Base-by-base conservation (phyloP, 108 stramenopile species). In the Nitzschia putrida region DNA sequence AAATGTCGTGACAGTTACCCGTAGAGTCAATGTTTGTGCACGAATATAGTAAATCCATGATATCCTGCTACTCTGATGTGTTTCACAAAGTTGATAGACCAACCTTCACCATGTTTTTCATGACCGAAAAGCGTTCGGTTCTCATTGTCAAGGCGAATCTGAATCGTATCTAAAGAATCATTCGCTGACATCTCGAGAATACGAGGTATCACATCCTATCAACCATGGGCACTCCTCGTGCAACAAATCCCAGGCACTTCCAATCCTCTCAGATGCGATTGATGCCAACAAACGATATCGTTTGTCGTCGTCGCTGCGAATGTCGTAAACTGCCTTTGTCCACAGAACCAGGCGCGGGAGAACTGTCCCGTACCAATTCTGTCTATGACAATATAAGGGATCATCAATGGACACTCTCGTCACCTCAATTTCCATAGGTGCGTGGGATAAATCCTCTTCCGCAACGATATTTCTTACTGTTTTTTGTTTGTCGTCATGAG, bases 281-380 rank as follows among this genome's bases (percentile, higher is more conserved):
- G 83, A 72, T 51, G 61, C 56, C 25, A 93, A 64, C 66, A 90
- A 60, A 7, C 72, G 80, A 66, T 89, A 90, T 37, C 92, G 64
- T 47, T 85, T 87, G 20, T 68, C 74, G 63, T 93, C 92, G 52
- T 80, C 78, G 18, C 40, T 55, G 37, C 92, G 69, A 11, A 93
- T 73, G 11, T 42, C 61, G 61, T 93, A 93, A 13, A 90, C 87
- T 0, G 85, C 84, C 56, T 90, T 81, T 0, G 84, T 82, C 64
- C 88, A 86, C 20, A 84, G 82, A 11, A 76, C 80, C 18, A 93
- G 78, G 2, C 87, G 82, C 22, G 92, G 92, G 42, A 93, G 61
- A 10, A 93, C 51, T 10, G 80, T 74, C 0, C 43, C 58, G 5
- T 75, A 51, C 87, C 86, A 90, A 53, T 90, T 82, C 16, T 69